Conservation (phyloP, 805 yeast genomes). For the Pichia phayaonensis region DNA sequence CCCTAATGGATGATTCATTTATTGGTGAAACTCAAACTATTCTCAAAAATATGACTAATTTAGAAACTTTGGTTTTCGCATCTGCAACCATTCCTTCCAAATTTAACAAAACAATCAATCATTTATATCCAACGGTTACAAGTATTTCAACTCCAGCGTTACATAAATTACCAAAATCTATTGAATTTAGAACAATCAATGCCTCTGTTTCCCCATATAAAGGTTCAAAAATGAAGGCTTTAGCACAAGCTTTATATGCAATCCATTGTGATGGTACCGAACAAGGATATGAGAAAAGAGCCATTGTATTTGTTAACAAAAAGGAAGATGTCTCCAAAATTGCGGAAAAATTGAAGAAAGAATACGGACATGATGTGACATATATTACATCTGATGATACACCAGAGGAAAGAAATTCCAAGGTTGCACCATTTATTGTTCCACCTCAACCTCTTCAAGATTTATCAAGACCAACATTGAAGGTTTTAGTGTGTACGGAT, state of each 20-base stretch:
- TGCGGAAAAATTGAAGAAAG: constrained; percentile 42
- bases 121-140: constrained; percentile 55
- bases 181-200: constrained; percentile 69
- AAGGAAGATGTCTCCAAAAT: constrained; percentile 55
- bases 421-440: constrained; percentile 55
- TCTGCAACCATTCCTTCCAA: constrained; percentile 86
- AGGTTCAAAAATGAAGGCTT: constrained; percentile 75
- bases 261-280: constrained; percentile 81
- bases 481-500: constrained; percentile 82
- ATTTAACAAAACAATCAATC: constrained; percentile 54
- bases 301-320: constrained; percentile 77
- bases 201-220: constrained; percentile 72
- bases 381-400: constrained; percentile 63
- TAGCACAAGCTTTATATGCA: constrained; percentile 84
- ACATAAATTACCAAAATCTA: constrained; percentile 74
- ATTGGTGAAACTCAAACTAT: constrained; percentile 53
- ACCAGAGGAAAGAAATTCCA: constrained; percentile 48
- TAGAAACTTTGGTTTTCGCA: constrained; percentile 64
- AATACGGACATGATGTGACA: constrained; percentile 50
- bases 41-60: constrained; percentile 39
- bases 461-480: constrained; percentile 32
- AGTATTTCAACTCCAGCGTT: constrained; percentile 72
- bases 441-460: constrained; percentile 44
- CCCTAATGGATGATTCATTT: constrained; percentile 79
- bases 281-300: constrained; percentile 64